Conservation (phyloP, 495 filamentous ascomycete genomes). For the Lindgomyces ingoldianus region DNA sequence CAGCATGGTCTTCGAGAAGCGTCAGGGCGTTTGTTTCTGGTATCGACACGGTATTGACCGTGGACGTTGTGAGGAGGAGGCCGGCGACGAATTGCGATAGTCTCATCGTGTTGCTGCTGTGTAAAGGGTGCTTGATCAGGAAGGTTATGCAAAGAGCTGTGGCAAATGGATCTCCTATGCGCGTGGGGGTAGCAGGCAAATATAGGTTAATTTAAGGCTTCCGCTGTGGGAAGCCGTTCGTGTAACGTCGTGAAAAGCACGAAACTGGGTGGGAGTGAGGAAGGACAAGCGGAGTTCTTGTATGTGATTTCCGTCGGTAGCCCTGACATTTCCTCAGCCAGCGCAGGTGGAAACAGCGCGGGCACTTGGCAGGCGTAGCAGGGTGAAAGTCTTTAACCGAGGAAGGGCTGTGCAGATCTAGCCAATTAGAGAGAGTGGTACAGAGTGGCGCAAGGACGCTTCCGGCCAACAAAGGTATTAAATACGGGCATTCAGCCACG, state of each 20-base stretch:
- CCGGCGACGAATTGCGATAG: constrained; percentile 15
- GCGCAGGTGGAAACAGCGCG: not conserved
- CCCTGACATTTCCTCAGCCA: not conserved
- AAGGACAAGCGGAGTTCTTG: not conserved
- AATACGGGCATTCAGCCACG: no score
- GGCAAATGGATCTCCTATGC: not conserved
- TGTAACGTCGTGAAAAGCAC: not conserved
- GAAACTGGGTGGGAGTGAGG: not conserved
- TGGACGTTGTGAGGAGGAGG: not conserved
- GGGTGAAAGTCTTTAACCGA: no score
- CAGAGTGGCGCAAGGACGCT: no score
- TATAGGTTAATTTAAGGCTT: not conserved
- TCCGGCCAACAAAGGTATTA: no score
- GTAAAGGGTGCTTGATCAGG: not conserved
- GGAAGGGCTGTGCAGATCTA: not conserved
- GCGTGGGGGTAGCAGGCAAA: not conserved
- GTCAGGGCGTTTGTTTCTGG: constrained; percentile 22
- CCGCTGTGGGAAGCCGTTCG: not conserved
- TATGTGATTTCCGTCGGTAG: not conserved
- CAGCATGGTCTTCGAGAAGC: constrained; percentile 12
- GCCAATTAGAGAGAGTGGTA: no score
- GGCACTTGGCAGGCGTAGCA: no score
- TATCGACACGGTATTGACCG: constrained; percentile 22
- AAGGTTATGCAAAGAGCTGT: not conserved
- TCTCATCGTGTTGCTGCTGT: constrained; percentile 24